phyloP scores from a whole-genome alignment of 2,329 filamentous ascomycete genomes.

The Aspergillus persii region DNA sequence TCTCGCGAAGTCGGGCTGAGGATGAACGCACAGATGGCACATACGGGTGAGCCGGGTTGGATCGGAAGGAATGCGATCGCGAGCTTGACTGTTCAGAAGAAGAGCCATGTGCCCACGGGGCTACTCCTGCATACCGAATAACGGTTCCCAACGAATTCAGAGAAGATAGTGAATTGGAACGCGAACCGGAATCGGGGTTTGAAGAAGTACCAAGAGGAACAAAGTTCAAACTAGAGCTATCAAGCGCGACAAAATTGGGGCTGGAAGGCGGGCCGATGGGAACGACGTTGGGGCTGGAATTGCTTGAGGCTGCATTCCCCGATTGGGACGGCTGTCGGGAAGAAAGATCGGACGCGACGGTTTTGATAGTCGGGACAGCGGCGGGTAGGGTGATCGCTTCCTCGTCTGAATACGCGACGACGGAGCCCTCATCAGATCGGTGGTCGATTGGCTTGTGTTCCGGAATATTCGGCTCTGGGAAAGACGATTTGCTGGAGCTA shows the following conservation, averaged over 20 bases:
- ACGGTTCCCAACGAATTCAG: slow-evolving; percentile 42
- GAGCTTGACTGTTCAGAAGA: slow-evolving; percentile 34
- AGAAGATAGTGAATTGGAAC: slow-evolving; percentile 41
- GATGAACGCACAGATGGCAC: slow-evolving; percentile 35
- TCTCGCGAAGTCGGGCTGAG: slow-evolving; percentile 28
- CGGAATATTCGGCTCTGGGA: slow-evolving; percentile 26
- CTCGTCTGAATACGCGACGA: slow-evolving; percentile 32
- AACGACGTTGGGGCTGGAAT: slow-evolving; percentile 43
- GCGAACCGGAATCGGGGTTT: slow-evolving; percentile 30
- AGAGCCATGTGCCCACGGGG: slow-evolving; percentile 33
- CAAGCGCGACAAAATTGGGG: slow-evolving; percentile 39
- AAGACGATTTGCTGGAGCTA: slow-evolving; percentile 37
- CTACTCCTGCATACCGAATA: slow-evolving; percentile 36
- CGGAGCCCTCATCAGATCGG: slow-evolving; percentile 19
- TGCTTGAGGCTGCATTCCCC: slow-evolving; percentile 25
- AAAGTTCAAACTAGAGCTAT: slow-evolving; percentile 41
- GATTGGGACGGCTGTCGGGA: slow-evolving; percentile 23
- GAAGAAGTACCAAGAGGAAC: slow-evolving; percentile 32
- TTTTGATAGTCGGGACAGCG: slow-evolving; percentile 38
- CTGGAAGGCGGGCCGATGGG: slow-evolving; percentile 39
- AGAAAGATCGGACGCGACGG: slow-evolving; percentile 32
- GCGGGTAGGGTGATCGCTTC: slow-evolving; percentile 33
- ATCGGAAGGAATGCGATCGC: slow-evolving; percentile 38
- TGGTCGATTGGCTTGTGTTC: slow-evolving; percentile 23
- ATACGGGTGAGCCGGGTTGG: slow-evolving; percentile 38